Evolutionary conservation across 306 rosid species (phyloP), one percentile per base, ranked within the genome.

Genomic region (Corylus heterophylla): DNA sequence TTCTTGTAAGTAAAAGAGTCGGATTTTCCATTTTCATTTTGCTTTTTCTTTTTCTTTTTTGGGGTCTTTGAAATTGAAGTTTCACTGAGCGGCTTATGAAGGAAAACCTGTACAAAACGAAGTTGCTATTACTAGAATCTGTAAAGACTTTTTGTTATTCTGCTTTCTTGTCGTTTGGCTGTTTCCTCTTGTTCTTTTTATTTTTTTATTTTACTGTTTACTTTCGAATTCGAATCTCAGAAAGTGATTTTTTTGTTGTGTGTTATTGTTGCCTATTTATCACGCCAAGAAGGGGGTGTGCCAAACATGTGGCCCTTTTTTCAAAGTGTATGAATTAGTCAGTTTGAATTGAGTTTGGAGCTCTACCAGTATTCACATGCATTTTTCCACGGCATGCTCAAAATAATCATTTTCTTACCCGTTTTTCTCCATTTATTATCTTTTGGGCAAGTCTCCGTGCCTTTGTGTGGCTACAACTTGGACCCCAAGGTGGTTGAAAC

Each of bases 81-180:
- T 73, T 49, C 54, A 67, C 16, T 44, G 70, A 76, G 85, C 83
- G 83, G 83, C 87, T 80, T 82, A 56, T 74, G 76, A 61, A 78
- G 54, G 73, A 47, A 84, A 76, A 86, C 76, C 22, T 92, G 93
- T 89, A 87, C 80, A 89, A 82, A 76, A 76, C 59, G 74, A 77
- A 83, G 87, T 76, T 80, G 79, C 54, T 76, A 49, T 49, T 49
- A 49, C 14, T 49, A 12, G 52, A 6, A 71, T 55, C 76, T 75
- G 77, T 20, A 16, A 76, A 54, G 5, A 48, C 29, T 71, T 39
- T 61, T 47, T 47, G 54, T 20, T 6, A 8, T 17, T 16, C 35
- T 37, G 7, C 20, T 67, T 9, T 18, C 72, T 42, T 68, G 51
- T 68, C 51, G 16, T 39, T 42, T 68, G 51, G 51, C n/a, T 42